Percentiles rank a stretch among this genome's conserved stretches.
These are phyloP conservation scores for Xylariales sp. DNA, from an alignment of 2,329 filamentous ascomycete species.

Conservation along the genomic window DNA sequence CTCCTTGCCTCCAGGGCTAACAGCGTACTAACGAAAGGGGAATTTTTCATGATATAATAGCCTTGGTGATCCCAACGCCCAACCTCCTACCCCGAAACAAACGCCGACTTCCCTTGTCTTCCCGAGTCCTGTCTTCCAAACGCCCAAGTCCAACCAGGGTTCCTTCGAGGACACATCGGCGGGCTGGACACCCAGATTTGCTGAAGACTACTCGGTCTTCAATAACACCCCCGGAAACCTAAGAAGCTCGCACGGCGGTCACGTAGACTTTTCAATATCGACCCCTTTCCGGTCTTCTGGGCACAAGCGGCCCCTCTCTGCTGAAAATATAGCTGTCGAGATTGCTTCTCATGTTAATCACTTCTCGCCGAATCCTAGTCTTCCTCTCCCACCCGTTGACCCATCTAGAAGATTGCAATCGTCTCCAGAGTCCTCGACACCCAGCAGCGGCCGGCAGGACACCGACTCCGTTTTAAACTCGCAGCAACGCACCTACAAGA, in stretches of 20 bases:
- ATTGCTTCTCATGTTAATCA: slow-evolving; percentile 60
- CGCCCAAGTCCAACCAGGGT: slow-evolving; percentile 44
- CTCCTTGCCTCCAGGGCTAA: background rate
- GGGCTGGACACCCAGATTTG: slow-evolving; percentile 58
- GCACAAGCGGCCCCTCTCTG: slow-evolving; percentile 46
- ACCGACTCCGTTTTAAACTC: slow-evolving; percentile 20
- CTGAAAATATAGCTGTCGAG: slow-evolving; percentile 43
- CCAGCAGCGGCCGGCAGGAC: slow-evolving; percentile 24
- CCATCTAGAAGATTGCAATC: slow-evolving; percentile 54
- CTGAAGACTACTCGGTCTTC: slow-evolving; percentile 63
- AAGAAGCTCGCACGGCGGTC: slow-evolving; percentile 38
- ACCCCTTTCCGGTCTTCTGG: slow-evolving; percentile 29
- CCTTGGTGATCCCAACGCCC: slow-evolving; percentile 61
- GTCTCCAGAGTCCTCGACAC: slow-evolving; percentile 43
- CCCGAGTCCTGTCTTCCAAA: slow-evolving; percentile 53
- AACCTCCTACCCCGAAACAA: slow-evolving; percentile 54
- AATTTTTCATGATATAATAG: slow-evolving; percentile 34
- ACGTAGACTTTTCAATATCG: slow-evolving; percentile 37
- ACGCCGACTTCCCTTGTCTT: slow-evolving; percentile 51
- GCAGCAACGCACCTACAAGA: slow-evolving; percentile 36
- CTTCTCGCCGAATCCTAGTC: slow-evolving; percentile 47
- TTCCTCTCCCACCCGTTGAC: slow-evolving; percentile 56
- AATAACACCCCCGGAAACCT: slow-evolving; percentile 59
- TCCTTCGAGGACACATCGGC: slow-evolving; percentile 44
- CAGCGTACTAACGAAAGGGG: slow-evolving; percentile 5